Base-by-base conservation (phyloP, 768 basidiomycete genomes). In the Psilocybe azurescens region DNA sequence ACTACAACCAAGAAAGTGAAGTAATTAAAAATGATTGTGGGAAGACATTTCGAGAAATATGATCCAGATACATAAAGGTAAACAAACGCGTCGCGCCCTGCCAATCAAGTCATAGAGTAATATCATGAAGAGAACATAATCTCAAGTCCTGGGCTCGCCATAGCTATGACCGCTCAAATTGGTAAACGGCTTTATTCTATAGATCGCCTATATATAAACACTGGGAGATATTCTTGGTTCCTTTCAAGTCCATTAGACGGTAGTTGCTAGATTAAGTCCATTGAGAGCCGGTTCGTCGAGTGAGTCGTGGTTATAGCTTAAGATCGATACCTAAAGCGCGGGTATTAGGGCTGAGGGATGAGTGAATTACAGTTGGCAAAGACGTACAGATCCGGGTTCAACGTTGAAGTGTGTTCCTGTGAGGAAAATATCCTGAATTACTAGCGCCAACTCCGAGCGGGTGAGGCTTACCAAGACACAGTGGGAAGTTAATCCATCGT, bases 281-380 rank as follows among this genome's bases (percentile, higher is more conserved):
- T 90, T 86, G 67, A 94, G 75, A 13, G 86, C 85, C 6, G 94
- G 93, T 74, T 96, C 94, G 20, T 83, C 83, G 20, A 95, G 79
- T 29, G 85, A 87, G 64, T 81, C 80, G 76, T 96, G 95, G 67
- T 94, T 94, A 74, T 97, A 97, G 29, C 90, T 84, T 28, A 96
- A 78, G 20, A 95, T 83, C 13, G 90, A 85, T 58, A 95, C 83
- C 93, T 94, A 67, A 59, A 24, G 24, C 24, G 24, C 24, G 24
- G 6, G 50, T 20, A 50, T 36, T 58, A 32, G 66, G 16, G 1
- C 24, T 11, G 18, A 41, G 24, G 20, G 29, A 49, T 14, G 13
- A 11, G 11, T 33, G 62, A 13, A 39, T 58, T 18, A 49, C 10
- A 18, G 16, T 18, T 16, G 33, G 20, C 47, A 57, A 53, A 41